Percentiles rank a stretch among this genome's conserved stretches.
These are phyloP conservation scores for Apiotrichum veenhuisii DNA, from an alignment of 1,284 basidiomycete genomes.

Conservation along the genomic window DNA sequence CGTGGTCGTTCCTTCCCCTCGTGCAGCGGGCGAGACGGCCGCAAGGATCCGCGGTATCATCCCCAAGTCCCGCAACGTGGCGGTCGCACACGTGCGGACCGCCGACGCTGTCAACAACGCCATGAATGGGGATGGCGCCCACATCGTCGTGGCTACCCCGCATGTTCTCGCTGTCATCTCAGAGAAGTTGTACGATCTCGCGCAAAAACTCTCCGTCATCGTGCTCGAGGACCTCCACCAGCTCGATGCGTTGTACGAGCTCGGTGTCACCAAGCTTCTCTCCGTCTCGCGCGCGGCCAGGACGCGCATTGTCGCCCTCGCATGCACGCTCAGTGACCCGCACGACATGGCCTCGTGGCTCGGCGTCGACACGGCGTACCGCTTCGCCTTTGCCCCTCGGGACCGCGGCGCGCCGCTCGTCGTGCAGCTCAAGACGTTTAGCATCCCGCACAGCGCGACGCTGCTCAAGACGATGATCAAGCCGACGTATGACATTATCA, in stretches of 20 bases:
- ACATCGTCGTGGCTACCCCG: conserved; percentile 48
- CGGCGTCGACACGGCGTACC: conserved; percentile 58
- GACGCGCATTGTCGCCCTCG: conserved; percentile 74
- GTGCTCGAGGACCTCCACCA: conserved; percentile 84
- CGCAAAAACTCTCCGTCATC: conserved; percentile 61
- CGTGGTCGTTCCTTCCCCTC: conserved; percentile 42
- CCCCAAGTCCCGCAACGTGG: conserved; percentile 28
- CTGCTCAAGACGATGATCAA: conserved; percentile 91
- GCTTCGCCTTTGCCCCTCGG: conserved; percentile 75
- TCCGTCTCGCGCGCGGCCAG: conserved; percentile 60
- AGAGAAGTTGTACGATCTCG: conserved; percentile 7
- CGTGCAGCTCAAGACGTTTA: conserved; percentile 71
- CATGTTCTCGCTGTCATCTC: conserved; percentile 32
- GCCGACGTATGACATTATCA: conserved; percentile 67
- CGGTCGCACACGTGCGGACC: conserved; percentile 25
- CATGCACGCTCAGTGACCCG: conserved; percentile 74
- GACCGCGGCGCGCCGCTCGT: conserved; percentile 78
- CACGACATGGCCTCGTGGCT: conserved; percentile 81
- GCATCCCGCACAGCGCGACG: conserved; percentile 77
- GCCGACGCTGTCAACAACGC: conserved; percentile 30
- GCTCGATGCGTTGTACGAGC: conserved; percentile 77
- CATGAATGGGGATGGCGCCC: conserved; percentile 11
- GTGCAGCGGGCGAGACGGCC: conserved; percentile 41
- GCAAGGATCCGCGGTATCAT: conserved; percentile 39
- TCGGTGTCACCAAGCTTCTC: conserved; percentile 65